Conservation (phyloP, 306 rosid genomes). For the Cicer bijugum region DNA sequence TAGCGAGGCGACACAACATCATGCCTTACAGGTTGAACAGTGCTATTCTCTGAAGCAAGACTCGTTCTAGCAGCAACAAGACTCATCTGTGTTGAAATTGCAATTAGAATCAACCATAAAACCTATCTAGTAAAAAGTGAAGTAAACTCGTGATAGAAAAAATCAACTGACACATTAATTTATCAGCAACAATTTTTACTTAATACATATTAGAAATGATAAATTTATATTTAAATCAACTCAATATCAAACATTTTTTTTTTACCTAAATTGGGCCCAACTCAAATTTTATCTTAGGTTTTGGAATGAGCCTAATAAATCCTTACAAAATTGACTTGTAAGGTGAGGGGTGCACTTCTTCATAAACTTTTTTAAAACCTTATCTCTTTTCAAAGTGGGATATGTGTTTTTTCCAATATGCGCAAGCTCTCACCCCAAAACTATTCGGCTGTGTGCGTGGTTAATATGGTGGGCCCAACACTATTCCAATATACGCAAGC, state of each 20-base stretch:
- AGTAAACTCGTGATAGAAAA: not conserved
- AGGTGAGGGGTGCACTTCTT: not conserved
- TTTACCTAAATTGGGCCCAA: no score
- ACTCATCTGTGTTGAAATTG: constrained; percentile 68
- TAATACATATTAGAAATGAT: constrained; percentile 4
- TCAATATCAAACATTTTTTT: not conserved
- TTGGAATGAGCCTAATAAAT: not conserved
- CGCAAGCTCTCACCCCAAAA: not conserved
- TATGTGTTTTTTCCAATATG: not conserved
- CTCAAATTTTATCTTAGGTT: not conserved
- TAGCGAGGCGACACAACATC: constrained; percentile 54
- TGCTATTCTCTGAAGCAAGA: constrained; percentile 60
- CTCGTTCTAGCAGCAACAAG: constrained; percentile 85
- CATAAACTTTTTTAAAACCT: not conserved
- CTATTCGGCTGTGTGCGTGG: not conserved
- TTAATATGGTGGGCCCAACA: not conserved
- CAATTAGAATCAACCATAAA: constrained; percentile 31
- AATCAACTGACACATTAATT: constrained; percentile 19
- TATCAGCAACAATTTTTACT: constrained; percentile 20
- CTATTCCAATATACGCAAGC: not conserved
- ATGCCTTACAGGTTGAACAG: constrained; percentile 58
- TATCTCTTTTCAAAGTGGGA: not conserved
- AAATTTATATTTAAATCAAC: constrained; percentile 8
- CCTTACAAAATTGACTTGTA: not conserved
- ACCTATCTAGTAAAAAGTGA: constrained; percentile 6